These are phyloP conservation scores for Naematelia encephala DNA, from an alignment of 768 basidiomycete species.

Conservation along the genomic window DNA sequence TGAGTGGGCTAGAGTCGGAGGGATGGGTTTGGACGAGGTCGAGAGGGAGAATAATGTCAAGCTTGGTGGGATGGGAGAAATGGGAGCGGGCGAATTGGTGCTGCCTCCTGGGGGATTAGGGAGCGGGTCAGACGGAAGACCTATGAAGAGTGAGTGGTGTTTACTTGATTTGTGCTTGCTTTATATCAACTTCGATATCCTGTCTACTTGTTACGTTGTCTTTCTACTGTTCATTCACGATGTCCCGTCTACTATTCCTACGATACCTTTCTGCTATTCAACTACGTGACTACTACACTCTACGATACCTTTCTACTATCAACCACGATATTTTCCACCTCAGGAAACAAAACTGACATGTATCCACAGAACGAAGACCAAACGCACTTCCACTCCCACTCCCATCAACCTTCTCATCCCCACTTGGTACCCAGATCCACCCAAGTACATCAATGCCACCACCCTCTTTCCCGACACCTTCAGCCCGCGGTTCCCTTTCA, in stretches of 20 bases:
- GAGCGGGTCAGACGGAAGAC: slow-evolving; percentile 26
- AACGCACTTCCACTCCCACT: slow-evolving; percentile 28
- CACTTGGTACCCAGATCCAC: neutral
- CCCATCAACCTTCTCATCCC: slow-evolving; percentile 15
- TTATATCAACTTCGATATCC: neutral
- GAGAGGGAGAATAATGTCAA: slow-evolving; percentile 10
- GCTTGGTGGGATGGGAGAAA: slow-evolving; percentile 20
- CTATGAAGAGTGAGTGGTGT: slow-evolving; percentile 37
- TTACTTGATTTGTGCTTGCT: neutral
- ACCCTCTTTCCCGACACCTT: slow-evolving; percentile 20
- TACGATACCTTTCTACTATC: neutral
- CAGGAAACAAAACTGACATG: slow-evolving; percentile 1
- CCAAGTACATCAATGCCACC: slow-evolving; percentile 24
- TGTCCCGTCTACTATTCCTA: neutral
- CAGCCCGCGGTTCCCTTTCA: slow-evolving; percentile 11
- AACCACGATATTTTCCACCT: neutral
- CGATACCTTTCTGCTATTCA: neutral
- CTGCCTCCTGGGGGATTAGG: slow-evolving; percentile 35
- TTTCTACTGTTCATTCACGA: neutral
- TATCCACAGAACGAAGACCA: slow-evolving; percentile 40
- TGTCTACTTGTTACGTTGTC: neutral
- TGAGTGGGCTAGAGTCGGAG: slow-evolving; percentile 47
- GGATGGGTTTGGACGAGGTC: slow-evolving; percentile 38
- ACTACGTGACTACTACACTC: no score
- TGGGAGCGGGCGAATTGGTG: slow-evolving; percentile 32